Conservation (phyloP, 345 rosid genomes). For the Firmiana major region DNA sequence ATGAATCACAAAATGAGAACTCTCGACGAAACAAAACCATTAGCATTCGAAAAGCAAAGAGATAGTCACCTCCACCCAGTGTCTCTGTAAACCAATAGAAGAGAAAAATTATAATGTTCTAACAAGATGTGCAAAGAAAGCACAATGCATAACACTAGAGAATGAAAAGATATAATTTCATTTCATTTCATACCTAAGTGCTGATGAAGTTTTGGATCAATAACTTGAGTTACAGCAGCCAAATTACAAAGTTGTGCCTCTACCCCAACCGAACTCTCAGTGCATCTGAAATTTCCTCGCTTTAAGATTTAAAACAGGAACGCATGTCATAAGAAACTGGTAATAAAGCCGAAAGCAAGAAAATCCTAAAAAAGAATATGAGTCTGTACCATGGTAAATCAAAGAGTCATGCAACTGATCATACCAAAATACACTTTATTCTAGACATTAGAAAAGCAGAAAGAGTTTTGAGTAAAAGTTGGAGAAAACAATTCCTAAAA, state of each 20-base stretch:
- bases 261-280: slow-evolving; percentile 89
- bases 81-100: slow-evolving; percentile 49
- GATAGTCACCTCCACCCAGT: slow-evolving; percentile 93
- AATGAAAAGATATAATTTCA: not conserved
- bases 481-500: not conserved
- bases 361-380: not conserved
- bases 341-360: slow-evolving; percentile 16
- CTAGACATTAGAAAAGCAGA: not conserved
- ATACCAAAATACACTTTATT: not conserved
- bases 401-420: not conserved
- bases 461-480: not conserved
- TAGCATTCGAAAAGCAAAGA: slow-evolving; percentile 94
- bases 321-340: slow-evolving; percentile 26
- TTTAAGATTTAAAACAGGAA: slow-evolving; percentile 31
- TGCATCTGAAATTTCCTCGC: slow-evolving; percentile 91
- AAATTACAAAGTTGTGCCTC: slow-evolving; percentile 83
- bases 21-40: slow-evolving; percentile 96
- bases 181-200: slow-evolving; percentile 61
- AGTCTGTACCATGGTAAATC: not conserved
- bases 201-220: slow-evolving; percentile 95
- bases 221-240: slow-evolving; percentile 81
- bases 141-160: not conserved
- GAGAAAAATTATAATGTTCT: not conserved
- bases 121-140: slow-evolving; percentile 11
- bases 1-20: slow-evolving; percentile 89